These are phyloP conservation scores for Pythium oligandrum DNA, from an alignment of 352 stramenopile genomes.

Conservation along the genomic window DNA sequence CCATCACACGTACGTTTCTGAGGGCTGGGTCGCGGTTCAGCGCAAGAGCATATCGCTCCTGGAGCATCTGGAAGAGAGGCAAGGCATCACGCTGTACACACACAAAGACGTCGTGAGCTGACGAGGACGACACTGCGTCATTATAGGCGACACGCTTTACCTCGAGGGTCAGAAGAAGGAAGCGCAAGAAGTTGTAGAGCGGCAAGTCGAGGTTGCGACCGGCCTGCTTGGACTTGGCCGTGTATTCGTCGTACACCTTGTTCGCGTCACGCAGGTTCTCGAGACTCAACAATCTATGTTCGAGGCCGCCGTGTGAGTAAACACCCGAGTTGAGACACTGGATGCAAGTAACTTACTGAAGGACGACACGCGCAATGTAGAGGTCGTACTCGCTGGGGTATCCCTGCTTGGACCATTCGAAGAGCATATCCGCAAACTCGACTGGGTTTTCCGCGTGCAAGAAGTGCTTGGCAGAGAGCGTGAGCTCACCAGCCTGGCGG, in stretches of 20 bases:
- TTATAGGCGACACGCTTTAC: constrained; percentile 20
- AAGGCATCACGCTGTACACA: constrained; percentile 63
- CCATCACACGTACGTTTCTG: constrained; percentile 56
- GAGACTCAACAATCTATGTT: constrained; percentile 57
- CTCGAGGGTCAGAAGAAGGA: constrained; percentile 81
- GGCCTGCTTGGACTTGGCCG: constrained; percentile 39
- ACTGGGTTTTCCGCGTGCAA: constrained; percentile 66
- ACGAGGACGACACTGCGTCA: background rate
- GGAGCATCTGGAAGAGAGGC: constrained; percentile 83
- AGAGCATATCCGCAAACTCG: constrained; percentile 65
- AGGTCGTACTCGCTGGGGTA: constrained; percentile 81
- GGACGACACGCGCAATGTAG: constrained; percentile 65
- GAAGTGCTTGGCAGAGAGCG: constrained; percentile 73
- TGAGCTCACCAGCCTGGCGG: constrained; percentile 43
- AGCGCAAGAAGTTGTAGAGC: constrained; percentile 80
- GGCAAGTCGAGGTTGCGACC: constrained; percentile 54
- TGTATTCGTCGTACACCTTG: constrained; percentile 63
- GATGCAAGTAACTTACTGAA: constrained; percentile 52
- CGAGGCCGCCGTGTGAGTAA: no score
- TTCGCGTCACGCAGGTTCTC: constrained; percentile 88
- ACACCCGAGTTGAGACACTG: no score
- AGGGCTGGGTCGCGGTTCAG: constrained; percentile 71
- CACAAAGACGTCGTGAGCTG: background rate
- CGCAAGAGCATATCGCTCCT: constrained; percentile 74
- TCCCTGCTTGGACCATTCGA: constrained; percentile 67